These are phyloP conservation scores for Penicillium cataractarum DNA, from an alignment of 495 filamentous ascomycete genomes.

Conservation along the genomic window DNA sequence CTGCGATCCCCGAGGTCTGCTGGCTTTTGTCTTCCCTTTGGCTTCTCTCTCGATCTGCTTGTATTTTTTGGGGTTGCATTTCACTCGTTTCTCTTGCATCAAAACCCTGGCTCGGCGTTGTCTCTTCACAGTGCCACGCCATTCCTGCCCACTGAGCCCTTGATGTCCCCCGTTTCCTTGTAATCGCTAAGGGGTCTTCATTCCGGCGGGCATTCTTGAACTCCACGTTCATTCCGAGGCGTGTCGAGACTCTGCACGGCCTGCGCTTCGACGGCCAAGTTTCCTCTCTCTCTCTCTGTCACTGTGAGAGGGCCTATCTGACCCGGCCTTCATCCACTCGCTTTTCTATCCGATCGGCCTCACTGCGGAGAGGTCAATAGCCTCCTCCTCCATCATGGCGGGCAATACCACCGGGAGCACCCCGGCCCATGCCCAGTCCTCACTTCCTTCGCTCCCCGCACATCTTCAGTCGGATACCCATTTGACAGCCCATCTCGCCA, in stretches of 20 bases:
- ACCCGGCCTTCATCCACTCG: slow-evolving; percentile 25
- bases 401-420: slow-evolving; percentile 37
- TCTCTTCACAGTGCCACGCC: background rate
- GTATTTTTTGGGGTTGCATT: background rate
- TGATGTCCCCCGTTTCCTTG: slow-evolving; percentile 9
- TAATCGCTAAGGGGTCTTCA: slow-evolving; percentile 28
- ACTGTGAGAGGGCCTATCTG: slow-evolving; percentile 2
- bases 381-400: slow-evolving; percentile 36
- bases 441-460: slow-evolving; percentile 81
- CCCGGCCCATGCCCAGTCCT: slow-evolving; percentile 81
- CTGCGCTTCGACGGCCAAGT: slow-evolving; percentile 2
- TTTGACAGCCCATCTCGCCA: slow-evolving; percentile 92
- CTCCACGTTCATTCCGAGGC: slow-evolving; percentile 31
- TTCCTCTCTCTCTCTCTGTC: slow-evolving; percentile 3
- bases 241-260: slow-evolving; percentile 16
- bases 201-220: slow-evolving; percentile 34
- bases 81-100: slow-evolving; percentile 11
- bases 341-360: slow-evolving; percentile 14
- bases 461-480: slow-evolving; percentile 97
- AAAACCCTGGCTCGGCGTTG: background rate
- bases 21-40: slow-evolving; percentile 3
- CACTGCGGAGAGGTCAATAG: slow-evolving; percentile 27
- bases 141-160: background rate
- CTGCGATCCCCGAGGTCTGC: slow-evolving; percentile 1
- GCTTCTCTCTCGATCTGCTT: background rate